These are phyloP conservation scores for Chenopodium album DNA, from an alignment of 148 eudicot genomes.

Conservation along the genomic window DNA sequence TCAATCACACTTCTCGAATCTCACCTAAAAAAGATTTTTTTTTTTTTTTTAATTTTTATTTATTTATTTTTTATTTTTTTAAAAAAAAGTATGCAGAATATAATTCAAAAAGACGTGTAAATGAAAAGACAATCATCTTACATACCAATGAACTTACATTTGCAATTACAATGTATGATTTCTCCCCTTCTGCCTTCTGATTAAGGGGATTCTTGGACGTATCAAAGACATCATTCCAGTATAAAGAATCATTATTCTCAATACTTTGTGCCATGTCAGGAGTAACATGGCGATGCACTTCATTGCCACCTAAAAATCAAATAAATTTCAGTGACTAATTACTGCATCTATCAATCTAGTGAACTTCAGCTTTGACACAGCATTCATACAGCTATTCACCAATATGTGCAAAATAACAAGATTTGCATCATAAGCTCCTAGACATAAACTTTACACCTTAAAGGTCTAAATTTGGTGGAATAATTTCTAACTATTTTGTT, in stretches of 20 bases:
- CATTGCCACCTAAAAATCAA: conserved; percentile 35
- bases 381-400: background rate
- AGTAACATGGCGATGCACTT: conserved; percentile 20
- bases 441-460: too few relatives aligned
- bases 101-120: background rate
- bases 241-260: conserved; percentile 23
- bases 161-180: conserved; percentile 16
- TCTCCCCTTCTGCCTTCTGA: conserved; percentile 26
- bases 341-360: background rate
- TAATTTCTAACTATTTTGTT: too few relatives aligned
- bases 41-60: background rate
- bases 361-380: background rate
- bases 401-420: too few relatives aligned
- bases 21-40: background rate
- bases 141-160: conserved; percentile 32
- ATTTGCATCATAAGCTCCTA: too few relatives aligned
- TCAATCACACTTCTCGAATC: background rate
- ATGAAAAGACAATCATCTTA: background rate
- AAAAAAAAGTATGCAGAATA: background rate
- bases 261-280: conserved; percentile 20
- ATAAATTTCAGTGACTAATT: background rate
- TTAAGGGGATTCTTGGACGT: conserved; percentile 22
- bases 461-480: too few relatives aligned
- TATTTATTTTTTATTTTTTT: background rate
- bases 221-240: conserved; percentile 40